A percentile compares a stretch with the other conserved stretches of the same genome.
Evolutionary conservation across 768 basidiomycete genomes (phyloP).

Genomic region (Holtermanniella nyarrowii): DNA sequence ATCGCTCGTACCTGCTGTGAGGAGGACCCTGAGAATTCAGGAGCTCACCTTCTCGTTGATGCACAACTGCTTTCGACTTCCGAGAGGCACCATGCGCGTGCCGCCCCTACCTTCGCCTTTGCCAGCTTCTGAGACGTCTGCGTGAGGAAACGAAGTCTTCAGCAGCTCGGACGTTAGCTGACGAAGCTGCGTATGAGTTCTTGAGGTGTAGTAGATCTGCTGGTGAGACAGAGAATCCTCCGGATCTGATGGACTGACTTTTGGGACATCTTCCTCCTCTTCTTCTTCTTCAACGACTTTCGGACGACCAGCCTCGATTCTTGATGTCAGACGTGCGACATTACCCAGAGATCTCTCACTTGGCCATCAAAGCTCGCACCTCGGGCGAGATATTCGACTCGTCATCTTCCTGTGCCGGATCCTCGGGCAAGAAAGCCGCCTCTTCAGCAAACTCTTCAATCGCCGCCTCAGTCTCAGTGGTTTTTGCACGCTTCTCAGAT

Average conservation of each 20-base stretch:
- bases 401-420: conserved; percentile 18
- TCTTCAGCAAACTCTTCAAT: conserved; percentile 44
- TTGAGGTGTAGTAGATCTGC: conserved; percentile 78
- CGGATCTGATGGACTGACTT: conserved; percentile 12
- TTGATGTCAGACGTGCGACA: conserved; percentile 1
- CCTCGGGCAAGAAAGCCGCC: not conserved
- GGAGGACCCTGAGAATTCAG: not conserved
- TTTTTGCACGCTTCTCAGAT: not conserved
- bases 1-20: conserved; percentile 46
- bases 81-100: conserved; percentile 68
- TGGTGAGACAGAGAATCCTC: not conserved
- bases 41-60: conserved; percentile 69
- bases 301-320: conserved; percentile 22
- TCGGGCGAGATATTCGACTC: conserved; percentile 61
- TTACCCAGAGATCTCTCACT: conserved; percentile 46
- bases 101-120: conserved; percentile 1
- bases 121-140: not conserved
- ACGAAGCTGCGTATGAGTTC: conserved; percentile 90
- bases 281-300: conserved; percentile 17
- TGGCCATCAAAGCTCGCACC: conserved; percentile 67
- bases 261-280: conserved; percentile 35
- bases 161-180: conserved; percentile 78
- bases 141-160: conserved; percentile 51
- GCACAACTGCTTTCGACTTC: conserved; percentile 82
- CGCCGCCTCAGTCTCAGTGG: conserved; percentile 43